These are phyloP conservation scores for Sordariomycetes sp. DNA, from an alignment of 2,329 filamentous ascomycete species.

Conservation along the genomic window DNA sequence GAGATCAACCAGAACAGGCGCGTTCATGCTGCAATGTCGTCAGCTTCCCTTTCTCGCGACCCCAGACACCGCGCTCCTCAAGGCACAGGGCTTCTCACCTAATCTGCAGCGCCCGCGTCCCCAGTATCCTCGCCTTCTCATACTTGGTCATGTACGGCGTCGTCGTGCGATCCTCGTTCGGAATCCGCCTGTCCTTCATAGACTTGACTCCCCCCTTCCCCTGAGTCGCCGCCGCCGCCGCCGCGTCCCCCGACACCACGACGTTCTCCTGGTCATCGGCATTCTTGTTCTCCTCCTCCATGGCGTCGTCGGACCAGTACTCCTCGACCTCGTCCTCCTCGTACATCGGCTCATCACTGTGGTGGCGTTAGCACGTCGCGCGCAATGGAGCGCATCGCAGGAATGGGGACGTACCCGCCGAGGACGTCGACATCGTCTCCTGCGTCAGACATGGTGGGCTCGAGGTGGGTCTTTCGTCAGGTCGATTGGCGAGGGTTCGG, in stretches of 20 bases:
- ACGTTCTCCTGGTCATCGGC: slow-evolving; percentile 46
- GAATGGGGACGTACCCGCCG: slow-evolving; percentile 32
- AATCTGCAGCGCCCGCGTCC: slow-evolving; percentile 88
- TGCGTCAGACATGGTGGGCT: slow-evolving; percentile 55
- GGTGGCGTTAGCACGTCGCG: slow-evolving; percentile 9
- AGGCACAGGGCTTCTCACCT: slow-evolving; percentile 45
- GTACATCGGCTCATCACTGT: slow-evolving; percentile 56
- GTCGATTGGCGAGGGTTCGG: background rate
- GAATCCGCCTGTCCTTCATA: slow-evolving; percentile 74
- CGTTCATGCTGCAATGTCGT: slow-evolving; percentile 64
- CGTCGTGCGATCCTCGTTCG: slow-evolving; percentile 75
- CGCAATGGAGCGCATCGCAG: background rate
- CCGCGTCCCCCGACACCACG: slow-evolving; percentile 47
- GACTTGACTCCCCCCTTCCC: slow-evolving; percentile 39
- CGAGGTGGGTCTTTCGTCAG: background rate
- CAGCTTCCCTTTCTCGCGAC: slow-evolving; percentile 6
- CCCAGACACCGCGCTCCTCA: slow-evolving; percentile 1
- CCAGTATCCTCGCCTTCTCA: slow-evolving; percentile 84
- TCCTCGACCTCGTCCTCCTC: slow-evolving; percentile 56
- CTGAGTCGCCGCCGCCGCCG: slow-evolving; percentile 43
- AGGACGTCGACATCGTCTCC: slow-evolving; percentile 51
- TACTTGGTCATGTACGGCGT: slow-evolving; percentile 99
- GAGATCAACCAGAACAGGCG: slow-evolving; percentile 87
- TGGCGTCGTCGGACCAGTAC: slow-evolving; percentile 41
- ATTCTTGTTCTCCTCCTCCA: slow-evolving; percentile 35